These are phyloP conservation scores for Verbena officinalis DNA, from an alignment of 257 asterid genomes.

Conservation along the genomic window DNA sequence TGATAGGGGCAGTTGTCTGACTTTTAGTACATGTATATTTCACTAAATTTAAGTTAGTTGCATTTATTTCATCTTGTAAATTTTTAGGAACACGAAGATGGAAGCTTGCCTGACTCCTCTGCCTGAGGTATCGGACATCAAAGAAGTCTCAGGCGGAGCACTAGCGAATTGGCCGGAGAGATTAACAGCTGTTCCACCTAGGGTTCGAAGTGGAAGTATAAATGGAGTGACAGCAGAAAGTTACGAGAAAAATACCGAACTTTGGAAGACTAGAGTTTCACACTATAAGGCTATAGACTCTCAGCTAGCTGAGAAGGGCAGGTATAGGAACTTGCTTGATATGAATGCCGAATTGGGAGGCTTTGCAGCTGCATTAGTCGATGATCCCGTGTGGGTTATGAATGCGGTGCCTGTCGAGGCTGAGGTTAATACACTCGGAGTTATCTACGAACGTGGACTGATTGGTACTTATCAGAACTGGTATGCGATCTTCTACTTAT, in stretches of 20 bases:
- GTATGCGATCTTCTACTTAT: constrained; percentile 33
- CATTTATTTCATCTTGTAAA: background rate
- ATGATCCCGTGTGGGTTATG: constrained; percentile 91
- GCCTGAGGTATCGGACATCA: constrained; percentile 70
- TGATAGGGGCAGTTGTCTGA: background rate
- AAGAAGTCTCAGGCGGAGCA: constrained; percentile 68
- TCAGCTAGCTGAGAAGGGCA: constrained; percentile 79
- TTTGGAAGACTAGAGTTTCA: constrained; percentile 74
- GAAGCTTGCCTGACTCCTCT: constrained; percentile 84
- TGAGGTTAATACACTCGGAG: constrained; percentile 64
- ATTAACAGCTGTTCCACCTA: constrained; percentile 72
- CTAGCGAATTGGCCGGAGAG: constrained; percentile 84
- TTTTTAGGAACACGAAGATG: constrained; percentile 81
- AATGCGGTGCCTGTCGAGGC: constrained; percentile 75
- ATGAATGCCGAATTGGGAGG: constrained; percentile 93
- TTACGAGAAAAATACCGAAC: constrained; percentile 47
- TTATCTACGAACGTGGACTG: constrained; percentile 81
- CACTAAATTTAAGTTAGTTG: too few relatives aligned
- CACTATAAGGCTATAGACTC: constrained; percentile 69
- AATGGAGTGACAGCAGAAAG: constrained; percentile 53
- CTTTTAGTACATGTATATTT: too few relatives aligned
- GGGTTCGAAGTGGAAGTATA: constrained; percentile 59
- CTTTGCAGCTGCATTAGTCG: constrained; percentile 82
- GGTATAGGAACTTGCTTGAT: constrained; percentile 87
- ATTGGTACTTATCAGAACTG: constrained; percentile 91